Percentiles rank a stretch among this genome's conserved stretches.
phyloP scores from a whole-genome alignment of 2,329 filamentous ascomycete species.

The Alternaria sp. region DNA sequence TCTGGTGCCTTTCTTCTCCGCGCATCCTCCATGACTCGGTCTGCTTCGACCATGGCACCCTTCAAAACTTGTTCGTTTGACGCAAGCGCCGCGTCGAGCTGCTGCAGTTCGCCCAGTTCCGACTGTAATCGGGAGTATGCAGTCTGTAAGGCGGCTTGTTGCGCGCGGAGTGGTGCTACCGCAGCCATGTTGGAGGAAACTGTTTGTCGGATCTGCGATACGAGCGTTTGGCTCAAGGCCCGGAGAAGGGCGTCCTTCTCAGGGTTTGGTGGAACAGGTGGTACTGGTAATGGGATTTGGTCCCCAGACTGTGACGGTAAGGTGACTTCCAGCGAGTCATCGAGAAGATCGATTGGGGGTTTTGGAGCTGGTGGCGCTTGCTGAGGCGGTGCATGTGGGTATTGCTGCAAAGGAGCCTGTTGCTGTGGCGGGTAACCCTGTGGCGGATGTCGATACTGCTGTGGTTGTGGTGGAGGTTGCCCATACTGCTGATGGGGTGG shows the following conservation, averaged over 20 bases:
- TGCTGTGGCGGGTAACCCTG: constrained; percentile 22
- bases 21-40: constrained; percentile 77
- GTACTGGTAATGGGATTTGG: constrained; percentile 65
- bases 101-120: constrained; percentile 74
- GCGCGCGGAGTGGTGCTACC: constrained; percentile 76
- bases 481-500: constrained; percentile 20
- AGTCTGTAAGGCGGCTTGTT: constrained; percentile 76
- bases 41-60: constrained; percentile 78
- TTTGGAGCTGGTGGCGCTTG: constrained; percentile 22
- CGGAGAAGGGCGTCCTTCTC: constrained; percentile 88
- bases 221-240: constrained; percentile 74
- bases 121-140: constrained; percentile 73
- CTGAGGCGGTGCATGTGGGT: constrained; percentile 40
- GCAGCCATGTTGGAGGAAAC: constrained; percentile 76
- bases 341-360: constrained; percentile 61
- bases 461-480: constrained; percentile 13
- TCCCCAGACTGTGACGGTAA: constrained; percentile 58
- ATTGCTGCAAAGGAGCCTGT: constrained; percentile 23
- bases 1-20: constrained; percentile 72
- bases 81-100: constrained; percentile 72
- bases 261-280: constrained; percentile 92
- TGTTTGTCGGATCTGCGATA: constrained; percentile 71
- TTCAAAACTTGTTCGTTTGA: constrained; percentile 81
- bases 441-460: constrained; percentile 17
- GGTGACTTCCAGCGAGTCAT: constrained; percentile 67